Conservation (phyloP, 495 filamentous ascomycete species). For the Penicillium verhagenii region DNA sequence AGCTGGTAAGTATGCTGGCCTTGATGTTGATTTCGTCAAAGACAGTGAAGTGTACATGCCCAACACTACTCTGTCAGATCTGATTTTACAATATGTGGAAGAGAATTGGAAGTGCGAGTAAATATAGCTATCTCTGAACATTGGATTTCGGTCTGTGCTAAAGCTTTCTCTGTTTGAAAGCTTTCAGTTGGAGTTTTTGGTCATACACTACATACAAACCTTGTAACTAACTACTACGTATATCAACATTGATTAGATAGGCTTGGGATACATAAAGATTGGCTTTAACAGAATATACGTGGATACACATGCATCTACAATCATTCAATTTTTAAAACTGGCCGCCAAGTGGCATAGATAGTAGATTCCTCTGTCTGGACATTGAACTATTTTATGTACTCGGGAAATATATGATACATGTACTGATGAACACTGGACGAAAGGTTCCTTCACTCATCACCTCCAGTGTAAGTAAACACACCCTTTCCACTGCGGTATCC, state of each 20-base stretch:
- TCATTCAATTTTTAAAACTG: no score
- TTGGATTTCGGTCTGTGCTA: background rate
- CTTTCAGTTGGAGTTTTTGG: background rate
- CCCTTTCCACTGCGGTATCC: conserved; percentile 86
- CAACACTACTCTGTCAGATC: conserved; percentile 64
- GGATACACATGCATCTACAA: no score
- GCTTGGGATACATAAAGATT: no score
- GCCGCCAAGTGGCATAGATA: background rate
- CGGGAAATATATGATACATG: conserved; percentile 10
- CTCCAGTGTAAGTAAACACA: conserved; percentile 73
- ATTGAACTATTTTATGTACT: background rate
- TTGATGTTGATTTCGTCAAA: conserved; percentile 53
- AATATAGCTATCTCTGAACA: background rate
- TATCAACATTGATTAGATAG: no score
- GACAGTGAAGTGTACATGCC: conserved; percentile 64
- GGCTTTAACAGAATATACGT: no score
- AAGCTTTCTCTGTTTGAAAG: background rate
- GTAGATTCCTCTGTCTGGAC: background rate
- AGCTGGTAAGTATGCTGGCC: conserved; percentile 66
- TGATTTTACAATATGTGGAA: conserved; percentile 76
- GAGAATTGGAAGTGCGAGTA: conserved; percentile 64
- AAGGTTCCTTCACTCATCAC: conserved; percentile 26
- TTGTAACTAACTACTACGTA: no score
- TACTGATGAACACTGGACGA: no score
- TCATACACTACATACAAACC: no score